Evolutionary conservation across 179 eudicot genomes (phyloP).

Genomic region (Silene coronaria): DNA sequence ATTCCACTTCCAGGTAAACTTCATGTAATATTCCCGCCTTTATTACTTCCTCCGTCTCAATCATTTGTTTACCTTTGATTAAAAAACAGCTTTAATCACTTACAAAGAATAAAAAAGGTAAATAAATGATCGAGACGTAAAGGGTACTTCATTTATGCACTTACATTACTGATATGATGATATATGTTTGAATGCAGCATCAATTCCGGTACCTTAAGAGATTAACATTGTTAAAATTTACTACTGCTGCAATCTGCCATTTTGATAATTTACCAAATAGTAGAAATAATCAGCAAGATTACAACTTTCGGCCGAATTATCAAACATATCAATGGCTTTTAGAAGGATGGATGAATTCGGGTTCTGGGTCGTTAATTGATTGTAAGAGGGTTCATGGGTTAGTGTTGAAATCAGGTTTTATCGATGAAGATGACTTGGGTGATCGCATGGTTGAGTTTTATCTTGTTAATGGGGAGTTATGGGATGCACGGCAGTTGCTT

Average conservation of each 20-base stretch:
- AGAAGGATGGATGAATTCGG: constrained; percentile 39
- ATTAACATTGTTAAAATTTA: constrained; percentile 15
- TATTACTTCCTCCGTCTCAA: neutral
- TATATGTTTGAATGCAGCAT: constrained; percentile 22
- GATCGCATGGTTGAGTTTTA: constrained; percentile 41
- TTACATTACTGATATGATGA: no score
- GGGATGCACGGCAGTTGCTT: constrained; percentile 43
- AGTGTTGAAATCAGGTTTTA: constrained; percentile 55
- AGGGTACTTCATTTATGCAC: neutral
- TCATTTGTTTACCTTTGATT: no score
- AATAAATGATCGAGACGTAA: neutral
- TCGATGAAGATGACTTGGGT: constrained; percentile 33
- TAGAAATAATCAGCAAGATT: constrained; percentile 22
- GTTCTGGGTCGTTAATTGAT: constrained; percentile 34
- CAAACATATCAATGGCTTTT: constrained; percentile 52
- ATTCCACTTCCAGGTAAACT: constrained; percentile 17
- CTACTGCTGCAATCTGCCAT: constrained; percentile 13
- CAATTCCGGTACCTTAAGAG: constrained; percentile 5
- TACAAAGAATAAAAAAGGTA: no score
- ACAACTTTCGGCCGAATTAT: constrained; percentile 35
- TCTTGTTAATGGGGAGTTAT: constrained; percentile 30
- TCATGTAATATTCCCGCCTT: neutral
- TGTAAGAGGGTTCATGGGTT: constrained; percentile 55
- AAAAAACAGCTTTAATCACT: no score
- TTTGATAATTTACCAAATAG: constrained; percentile 12